These are phyloP conservation scores for Boletales sp. DNA, from an alignment of 768 basidiomycete species.

Conservation along the genomic window DNA sequence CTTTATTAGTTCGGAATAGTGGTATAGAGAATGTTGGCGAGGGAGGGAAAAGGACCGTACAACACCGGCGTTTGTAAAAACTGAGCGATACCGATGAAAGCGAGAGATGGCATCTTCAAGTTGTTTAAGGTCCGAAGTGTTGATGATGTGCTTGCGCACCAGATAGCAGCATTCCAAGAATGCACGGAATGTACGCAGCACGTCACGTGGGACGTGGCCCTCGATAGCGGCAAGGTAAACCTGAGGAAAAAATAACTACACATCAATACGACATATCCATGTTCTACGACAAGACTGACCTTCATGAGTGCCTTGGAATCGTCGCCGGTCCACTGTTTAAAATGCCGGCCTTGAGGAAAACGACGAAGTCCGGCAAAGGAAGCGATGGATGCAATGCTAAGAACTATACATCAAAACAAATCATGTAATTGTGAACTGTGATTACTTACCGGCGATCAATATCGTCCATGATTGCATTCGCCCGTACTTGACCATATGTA, in stretches of 20 bases:
- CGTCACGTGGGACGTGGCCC: background rate
- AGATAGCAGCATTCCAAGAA: background rate
- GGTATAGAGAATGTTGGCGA: background rate
- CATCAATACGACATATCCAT: too few species aligned
- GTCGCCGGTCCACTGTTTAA: constrained; percentile 1
- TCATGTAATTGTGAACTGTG: too few species aligned
- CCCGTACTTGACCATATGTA: background rate
- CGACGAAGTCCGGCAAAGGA: background rate
- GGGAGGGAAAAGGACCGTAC: background rate
- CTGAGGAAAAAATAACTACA: background rate
- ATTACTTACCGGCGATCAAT: background rate
- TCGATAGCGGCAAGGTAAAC: background rate
- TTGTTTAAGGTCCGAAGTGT: background rate
- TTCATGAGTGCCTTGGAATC: constrained; percentile 7
- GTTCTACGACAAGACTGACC: background rate
- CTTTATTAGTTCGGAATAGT: background rate
- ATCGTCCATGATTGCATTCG: background rate
- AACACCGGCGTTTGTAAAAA: background rate
- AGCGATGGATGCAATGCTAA: background rate
- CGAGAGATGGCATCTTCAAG: background rate
- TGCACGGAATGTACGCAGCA: background rate
- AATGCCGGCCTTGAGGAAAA: background rate
- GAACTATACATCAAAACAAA: too few species aligned
- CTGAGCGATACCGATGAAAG: background rate
- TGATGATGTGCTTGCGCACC: background rate